Evolutionary conservation across 164 flowering plant species (phyloP), one percentile per base, ranked within the genome.

Genomic region (Vitis cinerea): DNA sequence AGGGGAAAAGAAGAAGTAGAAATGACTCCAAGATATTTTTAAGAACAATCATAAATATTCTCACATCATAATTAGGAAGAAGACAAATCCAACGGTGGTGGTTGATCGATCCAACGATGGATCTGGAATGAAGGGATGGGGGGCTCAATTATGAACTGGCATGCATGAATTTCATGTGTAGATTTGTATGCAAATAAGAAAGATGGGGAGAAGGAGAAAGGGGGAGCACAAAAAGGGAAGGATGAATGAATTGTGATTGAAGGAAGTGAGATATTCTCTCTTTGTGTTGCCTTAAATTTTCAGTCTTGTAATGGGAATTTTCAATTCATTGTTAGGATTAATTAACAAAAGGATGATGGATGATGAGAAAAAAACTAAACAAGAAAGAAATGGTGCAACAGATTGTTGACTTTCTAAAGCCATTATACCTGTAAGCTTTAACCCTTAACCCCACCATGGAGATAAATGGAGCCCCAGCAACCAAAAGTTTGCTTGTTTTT

Each of bases 1-100:
- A 6, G 7, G 2, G 7, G 7, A 8, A 62, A n/a, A 11, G 10
- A 9, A 67, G 66, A 70, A 65, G 77, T 74, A 69, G 62, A 65
- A 74, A 61, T 44, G 70, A 74, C 77, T 74, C 70, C 51, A 37
- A 37, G 7, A 11, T 16, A 17, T 64, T 3, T 44, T 16, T 17
- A 49, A 51, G 52, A 37, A 5, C 51, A 15, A 16, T n/a, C 8
- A 57, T 23, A 48, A 64, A 57, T 71, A 71, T 64, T 16, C 10
- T 58, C 11, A 56, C 57, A 55, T 54, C 15, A 17, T 31, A 59
- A 23, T 23, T 16, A 16, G 8, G 59, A 57, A 10, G 16, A 57
- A 57, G 23, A n/a, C 16, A 37, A 6, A 37, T 37, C 44, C 44
- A 6, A 37, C 44, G 44, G 44, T 37, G 44, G 27, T 23, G 27